These are phyloP conservation scores for baker's yeast (Saccharomyces cerevisiae) DNA, from an alignment of 805 yeast genomes.

Conservation along the genomic window DNA sequence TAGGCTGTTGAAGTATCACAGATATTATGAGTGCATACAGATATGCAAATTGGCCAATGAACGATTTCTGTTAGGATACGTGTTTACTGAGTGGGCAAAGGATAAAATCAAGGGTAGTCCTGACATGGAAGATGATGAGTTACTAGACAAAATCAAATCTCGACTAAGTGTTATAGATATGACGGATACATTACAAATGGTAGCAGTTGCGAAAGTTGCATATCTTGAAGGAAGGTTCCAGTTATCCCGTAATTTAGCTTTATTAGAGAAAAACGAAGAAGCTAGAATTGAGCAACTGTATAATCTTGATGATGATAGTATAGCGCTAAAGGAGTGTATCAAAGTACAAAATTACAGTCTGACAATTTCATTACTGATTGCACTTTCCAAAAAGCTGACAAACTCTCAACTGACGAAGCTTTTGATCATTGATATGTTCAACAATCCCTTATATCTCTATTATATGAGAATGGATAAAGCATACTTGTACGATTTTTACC, in stretches of 20 bases:
- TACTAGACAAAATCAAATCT: constrained; percentile 41
- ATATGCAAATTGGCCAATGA: constrained; percentile 42
- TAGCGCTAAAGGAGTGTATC: constrained; percentile 61
- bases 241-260: constrained; percentile 59
- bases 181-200: constrained; percentile 34
- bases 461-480: constrained; percentile 31
- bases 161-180: constrained; percentile 6
- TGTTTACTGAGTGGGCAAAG: constrained; percentile 77
- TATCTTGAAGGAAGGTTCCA: constrained; percentile 61
- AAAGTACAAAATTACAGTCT: constrained; percentile 55
- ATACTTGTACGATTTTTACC: constrained; percentile 45
- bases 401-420: constrained; percentile 62
- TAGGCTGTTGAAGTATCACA: constrained; percentile 49
- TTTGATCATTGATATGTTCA: constrained; percentile 37
- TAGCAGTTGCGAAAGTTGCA: constrained; percentile 20
- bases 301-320: constrained; percentile 61
- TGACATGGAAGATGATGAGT: constrained; percentile 48
- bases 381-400: constrained; percentile 45
- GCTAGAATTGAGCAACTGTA: constrained; percentile 57
- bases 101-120: constrained; percentile 51
- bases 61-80: constrained; percentile 34
- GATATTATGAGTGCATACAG: constrained; percentile 55
- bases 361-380: constrained; percentile 38
- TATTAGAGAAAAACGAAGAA: constrained; percentile 51
- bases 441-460: constrained; percentile 27